A percentile compares a stretch with the other conserved stretches of the same genome.
Conservation (phyloP, 176 grass and related monocot genomes). For the Puya raimondii region DNA sequence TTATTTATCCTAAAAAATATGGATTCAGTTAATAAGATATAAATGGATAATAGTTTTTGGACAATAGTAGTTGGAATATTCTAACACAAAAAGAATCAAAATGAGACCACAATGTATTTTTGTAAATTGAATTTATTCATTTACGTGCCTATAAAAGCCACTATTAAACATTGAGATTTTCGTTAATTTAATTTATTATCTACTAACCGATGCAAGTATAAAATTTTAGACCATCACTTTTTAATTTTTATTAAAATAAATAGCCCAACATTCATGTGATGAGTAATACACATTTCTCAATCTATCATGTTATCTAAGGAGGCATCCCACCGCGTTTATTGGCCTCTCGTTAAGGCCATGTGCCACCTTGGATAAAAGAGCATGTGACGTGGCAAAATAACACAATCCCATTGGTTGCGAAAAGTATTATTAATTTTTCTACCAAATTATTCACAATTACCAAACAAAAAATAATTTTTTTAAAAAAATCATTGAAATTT, state of each 20-base stretch:
- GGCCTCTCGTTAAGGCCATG: slow-evolving; percentile 8
- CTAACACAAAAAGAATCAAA: no score
- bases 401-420: slow-evolving; percentile 6
- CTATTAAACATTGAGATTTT: no score
- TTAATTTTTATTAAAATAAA: background rate
- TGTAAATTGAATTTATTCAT: no score
- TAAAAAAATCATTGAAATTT: background rate
- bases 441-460: slow-evolving; percentile 4
- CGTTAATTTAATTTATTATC: no score
- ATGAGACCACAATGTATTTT: no score
- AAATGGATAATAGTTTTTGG: background rate
- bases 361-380: slow-evolving; percentile 29
- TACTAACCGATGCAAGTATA: background rate
- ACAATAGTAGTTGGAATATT: background rate
- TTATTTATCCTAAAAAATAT: background rate
- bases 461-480: slow-evolving; percentile 12
- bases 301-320: no score
- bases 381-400: slow-evolving; percentile 1
- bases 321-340: slow-evolving; percentile 4
- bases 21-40: background rate
- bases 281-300: no score
- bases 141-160: no score
- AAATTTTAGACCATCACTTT: background rate
- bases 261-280: background rate
- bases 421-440: slow-evolving; percentile 9